A percentile compares a stretch with the other conserved stretches of the same genome.
Evolutionary conservation across 768 basidiomycete species (phyloP).

Genomic region (Boletus speciosus): DNA sequence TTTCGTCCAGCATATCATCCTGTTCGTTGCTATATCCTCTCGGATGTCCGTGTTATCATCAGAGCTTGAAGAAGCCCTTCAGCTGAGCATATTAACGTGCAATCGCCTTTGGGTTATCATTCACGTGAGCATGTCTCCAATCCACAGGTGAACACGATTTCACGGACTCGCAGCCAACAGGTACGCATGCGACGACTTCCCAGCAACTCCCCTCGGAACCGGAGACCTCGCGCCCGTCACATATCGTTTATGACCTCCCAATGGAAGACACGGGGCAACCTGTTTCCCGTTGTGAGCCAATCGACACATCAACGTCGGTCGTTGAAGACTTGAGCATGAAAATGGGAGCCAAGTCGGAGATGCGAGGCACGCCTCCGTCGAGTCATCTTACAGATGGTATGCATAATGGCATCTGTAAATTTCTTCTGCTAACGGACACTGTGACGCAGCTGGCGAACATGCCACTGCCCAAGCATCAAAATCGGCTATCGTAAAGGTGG

Average conservation of each 20-base stretch:
- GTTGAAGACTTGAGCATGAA: not conserved
- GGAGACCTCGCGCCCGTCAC: not conserved
- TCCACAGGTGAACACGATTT: not conserved
- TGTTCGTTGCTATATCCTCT: slow-evolving; percentile 58
- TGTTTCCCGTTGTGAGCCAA: slow-evolving; percentile 6
- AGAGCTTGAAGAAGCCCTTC: slow-evolving; percentile 42
- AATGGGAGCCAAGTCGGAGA: not conserved
- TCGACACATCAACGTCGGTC: not conserved
- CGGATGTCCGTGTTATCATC: slow-evolving; percentile 46
- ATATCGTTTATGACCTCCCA: not conserved
- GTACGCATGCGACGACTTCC: not conserved
- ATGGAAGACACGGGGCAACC: slow-evolving; percentile 16
- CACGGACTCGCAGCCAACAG: slow-evolving; percentile 17
- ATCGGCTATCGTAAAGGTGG: not conserved
- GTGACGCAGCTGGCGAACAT: not conserved
- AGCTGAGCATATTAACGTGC: slow-evolving; percentile 26
- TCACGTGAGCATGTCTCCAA: slow-evolving; percentile 27
- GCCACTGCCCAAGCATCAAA: not conserved
- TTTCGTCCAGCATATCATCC: slow-evolving; percentile 65
- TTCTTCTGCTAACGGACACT: not conserved
- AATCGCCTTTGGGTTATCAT: slow-evolving; percentile 28
- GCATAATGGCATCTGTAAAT: not conserved
- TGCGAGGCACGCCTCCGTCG: not conserved
- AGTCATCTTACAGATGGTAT: slow-evolving; percentile 4
- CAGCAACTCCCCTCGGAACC: not conserved